Percentiles rank a stretch among this genome's conserved stretches.
Conservation (phyloP, 75 land plant genomes). For the Picea glauca region DNA sequence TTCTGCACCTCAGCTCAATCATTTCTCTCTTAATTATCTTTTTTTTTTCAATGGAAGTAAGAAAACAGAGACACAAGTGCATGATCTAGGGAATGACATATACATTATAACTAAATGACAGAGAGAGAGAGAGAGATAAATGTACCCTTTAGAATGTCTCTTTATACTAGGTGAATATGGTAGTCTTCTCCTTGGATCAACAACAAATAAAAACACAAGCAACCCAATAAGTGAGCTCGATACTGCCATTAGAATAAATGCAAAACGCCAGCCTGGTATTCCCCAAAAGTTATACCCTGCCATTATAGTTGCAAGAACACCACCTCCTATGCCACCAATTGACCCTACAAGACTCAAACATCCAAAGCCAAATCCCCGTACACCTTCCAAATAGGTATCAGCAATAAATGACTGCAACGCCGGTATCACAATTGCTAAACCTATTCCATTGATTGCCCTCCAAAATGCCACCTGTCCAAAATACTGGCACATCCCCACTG, state of each 20-base stretch:
- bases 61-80: not conserved
- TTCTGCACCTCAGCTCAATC: not conserved
- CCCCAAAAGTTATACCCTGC: constrained; percentile 80
- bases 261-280: constrained; percentile 90
- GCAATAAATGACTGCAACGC: constrained; percentile 96
- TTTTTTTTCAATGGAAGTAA: not conserved
- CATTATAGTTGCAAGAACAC: constrained; percentile 83
- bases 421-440: constrained; percentile 97
- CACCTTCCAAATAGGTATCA: constrained; percentile 77
- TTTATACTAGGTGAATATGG: not conserved
- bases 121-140: not conserved
- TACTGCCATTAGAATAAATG: constrained; percentile 80
- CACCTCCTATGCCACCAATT: constrained; percentile 91
- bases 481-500: constrained; percentile 70
- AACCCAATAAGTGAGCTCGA: constrained; percentile 71
- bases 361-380: constrained; percentile 89
- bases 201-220: constrained; percentile 74
- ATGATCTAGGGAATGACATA: not conserved
- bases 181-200: constrained; percentile 60
- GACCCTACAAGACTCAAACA: constrained; percentile 78
- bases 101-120: not conserved
- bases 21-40: not conserved
- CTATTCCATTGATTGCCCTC: constrained; percentile 94
- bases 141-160: not conserved
- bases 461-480: constrained; percentile 76